These are phyloP conservation scores for Microsporum ferrugineum DNA, from an alignment of 2,329 filamentous ascomycete species.

Conservation along the genomic window DNA sequence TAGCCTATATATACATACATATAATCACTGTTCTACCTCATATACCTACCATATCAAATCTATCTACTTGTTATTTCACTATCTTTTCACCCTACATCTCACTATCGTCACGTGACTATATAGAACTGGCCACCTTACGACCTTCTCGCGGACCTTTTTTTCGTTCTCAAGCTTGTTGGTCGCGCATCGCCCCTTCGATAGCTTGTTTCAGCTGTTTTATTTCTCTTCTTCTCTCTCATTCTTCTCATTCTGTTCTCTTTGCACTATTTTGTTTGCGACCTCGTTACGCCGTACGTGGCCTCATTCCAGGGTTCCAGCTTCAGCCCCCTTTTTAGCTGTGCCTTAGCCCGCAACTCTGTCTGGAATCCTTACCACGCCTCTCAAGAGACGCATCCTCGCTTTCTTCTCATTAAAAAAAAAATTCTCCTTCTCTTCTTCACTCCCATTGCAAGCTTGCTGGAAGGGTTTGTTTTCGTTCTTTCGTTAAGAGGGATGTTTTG, in stretches of 20 bases:
- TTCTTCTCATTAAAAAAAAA: not conserved
- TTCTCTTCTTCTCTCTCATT: not conserved
- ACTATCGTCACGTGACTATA: not conserved
- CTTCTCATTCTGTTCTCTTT: not conserved
- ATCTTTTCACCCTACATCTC: too few species aligned
- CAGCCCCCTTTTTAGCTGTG: conserved; percentile 3
- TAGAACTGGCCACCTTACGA: not conserved
- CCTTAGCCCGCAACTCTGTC: not conserved
- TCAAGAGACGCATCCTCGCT: not conserved
- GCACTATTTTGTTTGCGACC: not conserved
- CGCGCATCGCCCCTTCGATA: not conserved
- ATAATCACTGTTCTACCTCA: too few species aligned
- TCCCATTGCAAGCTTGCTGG: conserved; percentile 1
- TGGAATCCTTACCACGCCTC: not conserved
- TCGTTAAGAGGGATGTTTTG: conserved; percentile 4
- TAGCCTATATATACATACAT: not conserved
- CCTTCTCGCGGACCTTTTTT: not conserved
- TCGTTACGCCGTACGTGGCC: not conserved
- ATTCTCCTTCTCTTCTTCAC: not conserved
- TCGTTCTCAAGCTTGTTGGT: not conserved
- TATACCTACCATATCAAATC: too few species aligned
- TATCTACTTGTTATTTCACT: too few species aligned
- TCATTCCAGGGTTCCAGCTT: not conserved
- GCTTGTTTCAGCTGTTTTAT: not conserved
- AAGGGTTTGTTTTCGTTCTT: conserved; percentile 1